phyloP scores from a whole-genome alignment of 2,329 filamentous ascomycete species.

The Scedosporium dehoogii region DNA sequence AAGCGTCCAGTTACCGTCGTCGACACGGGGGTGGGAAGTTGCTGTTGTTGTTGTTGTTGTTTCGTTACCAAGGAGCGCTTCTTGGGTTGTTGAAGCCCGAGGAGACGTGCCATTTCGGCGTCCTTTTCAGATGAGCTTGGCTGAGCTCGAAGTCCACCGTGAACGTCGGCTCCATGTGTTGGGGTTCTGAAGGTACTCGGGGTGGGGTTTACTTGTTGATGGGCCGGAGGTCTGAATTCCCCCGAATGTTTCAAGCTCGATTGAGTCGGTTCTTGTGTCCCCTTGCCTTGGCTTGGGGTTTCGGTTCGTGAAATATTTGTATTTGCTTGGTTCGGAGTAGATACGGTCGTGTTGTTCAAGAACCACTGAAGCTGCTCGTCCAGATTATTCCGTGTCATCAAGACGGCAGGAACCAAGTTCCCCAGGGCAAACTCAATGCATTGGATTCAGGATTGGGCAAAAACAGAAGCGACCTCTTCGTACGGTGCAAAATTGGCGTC shows the following conservation, averaged over 20 bases:
- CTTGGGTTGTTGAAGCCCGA: neutral
- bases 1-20: slow-evolving; percentile 1
- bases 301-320: neutral
- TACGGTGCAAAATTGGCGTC: neutral
- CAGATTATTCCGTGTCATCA: slow-evolving; percentile 8
- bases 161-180: neutral
- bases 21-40: slow-evolving; percentile 5
- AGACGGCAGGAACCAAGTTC: slow-evolving; percentile 2
- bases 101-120: neutral
- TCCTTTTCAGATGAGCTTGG: neutral
- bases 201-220: neutral
- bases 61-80: neutral
- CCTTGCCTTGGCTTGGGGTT: neutral
- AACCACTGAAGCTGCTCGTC: slow-evolving; percentile 6
- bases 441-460: neutral
- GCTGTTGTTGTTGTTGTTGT: slow-evolving; percentile 1
- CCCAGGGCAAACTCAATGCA: neutral
- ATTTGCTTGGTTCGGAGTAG: neutral
- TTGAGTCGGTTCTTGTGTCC: neutral
- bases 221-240: too few species aligned
- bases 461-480: neutral
- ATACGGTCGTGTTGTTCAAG: slow-evolving; percentile 2
- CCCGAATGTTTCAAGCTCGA: neutral
- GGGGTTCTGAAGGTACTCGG: neutral
- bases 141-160: neutral